phyloP scores from a whole-genome alignment of 2,329 filamentous ascomycete genomes.

The Chaetomium sp. region DNA sequence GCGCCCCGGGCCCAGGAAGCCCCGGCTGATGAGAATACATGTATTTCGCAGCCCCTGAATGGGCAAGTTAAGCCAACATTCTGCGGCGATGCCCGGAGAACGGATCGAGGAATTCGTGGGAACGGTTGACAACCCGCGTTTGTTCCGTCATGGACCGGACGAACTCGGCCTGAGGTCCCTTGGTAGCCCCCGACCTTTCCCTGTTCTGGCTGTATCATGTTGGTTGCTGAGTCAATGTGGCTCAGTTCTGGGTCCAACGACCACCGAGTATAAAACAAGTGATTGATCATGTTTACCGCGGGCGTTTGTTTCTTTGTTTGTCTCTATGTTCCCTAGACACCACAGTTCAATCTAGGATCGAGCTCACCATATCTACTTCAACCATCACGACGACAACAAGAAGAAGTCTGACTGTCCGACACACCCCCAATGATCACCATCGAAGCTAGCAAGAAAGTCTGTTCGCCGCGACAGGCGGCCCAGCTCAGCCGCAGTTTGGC shows the following conservation, averaged over 20 bases:
- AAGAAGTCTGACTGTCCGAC: too few relatives aligned
- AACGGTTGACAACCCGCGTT: too few relatives aligned
- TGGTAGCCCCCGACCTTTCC: neutral
- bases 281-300: neutral
- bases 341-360: neutral
- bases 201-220: neutral
- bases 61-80: too few relatives aligned
- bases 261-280: neutral
- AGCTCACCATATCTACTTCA: neutral
- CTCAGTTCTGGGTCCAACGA: neutral
- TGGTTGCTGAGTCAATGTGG: neutral
- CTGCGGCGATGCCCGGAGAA: too few relatives aligned
- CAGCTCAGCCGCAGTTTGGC: slow-evolving; percentile 23
- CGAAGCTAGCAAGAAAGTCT: slow-evolving; percentile 24
- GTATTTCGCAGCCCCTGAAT: too few relatives aligned
- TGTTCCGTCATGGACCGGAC: slow-evolving; percentile 1
- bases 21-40: too few relatives aligned
- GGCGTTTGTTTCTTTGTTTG: neutral
- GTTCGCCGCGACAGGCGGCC: slow-evolving; percentile 25
- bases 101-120: too few relatives aligned
- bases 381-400: neutral
- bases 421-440: slow-evolving; percentile 25
- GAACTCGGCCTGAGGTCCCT: slow-evolving; percentile 5
- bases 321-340: neutral
- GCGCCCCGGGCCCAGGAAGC: too few relatives aligned